phyloP scores from a whole-genome alignment of 2,329 filamentous ascomycete genomes.

The Nemania sp. region DNA sequence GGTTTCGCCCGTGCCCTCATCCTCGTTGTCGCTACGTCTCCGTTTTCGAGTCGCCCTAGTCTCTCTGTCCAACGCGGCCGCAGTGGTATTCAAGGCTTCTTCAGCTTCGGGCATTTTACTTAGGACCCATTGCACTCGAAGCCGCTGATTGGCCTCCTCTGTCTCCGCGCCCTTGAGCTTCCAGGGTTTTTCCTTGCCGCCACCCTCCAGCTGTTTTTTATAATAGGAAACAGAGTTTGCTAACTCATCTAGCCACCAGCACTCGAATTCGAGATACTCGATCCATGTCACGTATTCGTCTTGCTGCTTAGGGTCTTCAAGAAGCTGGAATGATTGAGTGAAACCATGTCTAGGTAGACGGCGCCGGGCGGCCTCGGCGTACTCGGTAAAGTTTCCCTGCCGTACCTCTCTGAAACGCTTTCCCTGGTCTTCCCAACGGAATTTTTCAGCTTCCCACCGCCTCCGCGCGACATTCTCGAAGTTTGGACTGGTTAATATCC shows the following conservation, averaged over 20 bases:
- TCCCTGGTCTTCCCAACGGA: no score
- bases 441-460: neutral
- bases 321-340: slow-evolving; percentile 47
- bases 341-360: slow-evolving; percentile 50
- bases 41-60: neutral
- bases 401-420: slow-evolving; percentile 2
- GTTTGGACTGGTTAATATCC: neutral
- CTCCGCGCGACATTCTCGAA: neutral
- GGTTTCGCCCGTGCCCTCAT: no score
- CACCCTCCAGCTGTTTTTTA: neutral
- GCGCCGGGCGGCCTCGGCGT: slow-evolving; percentile 45
- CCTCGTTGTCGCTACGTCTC: no score
- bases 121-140: neutral
- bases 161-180: neutral
- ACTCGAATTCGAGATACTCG: slow-evolving; percentile 33
- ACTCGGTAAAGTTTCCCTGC: slow-evolving; percentile 43
- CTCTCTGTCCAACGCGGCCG: neutral
- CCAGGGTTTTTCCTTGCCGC: neutral
- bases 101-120: neutral
- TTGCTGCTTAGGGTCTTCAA: slow-evolving; percentile 42
- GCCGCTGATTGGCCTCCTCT: neutral
- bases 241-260: slow-evolving; percentile 22
- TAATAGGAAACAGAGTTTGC: neutral
- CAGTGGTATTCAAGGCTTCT: neutral
- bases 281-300: slow-evolving; percentile 28